Conservation (phyloP, 768 basidiomycete genomes). For the Mycena crocata region DNA sequence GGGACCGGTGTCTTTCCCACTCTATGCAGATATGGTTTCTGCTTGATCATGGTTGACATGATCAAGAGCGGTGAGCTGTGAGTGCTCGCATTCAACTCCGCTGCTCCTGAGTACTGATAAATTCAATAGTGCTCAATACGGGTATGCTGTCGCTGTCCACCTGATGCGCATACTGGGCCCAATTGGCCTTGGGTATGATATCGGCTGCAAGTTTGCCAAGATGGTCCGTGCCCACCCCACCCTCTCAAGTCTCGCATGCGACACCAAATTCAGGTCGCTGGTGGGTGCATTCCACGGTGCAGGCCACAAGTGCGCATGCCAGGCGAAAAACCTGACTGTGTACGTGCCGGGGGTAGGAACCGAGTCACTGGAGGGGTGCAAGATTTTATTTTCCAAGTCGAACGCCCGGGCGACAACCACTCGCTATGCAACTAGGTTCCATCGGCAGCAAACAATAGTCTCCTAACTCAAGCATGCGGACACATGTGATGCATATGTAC, state of each 20-base stretch:
- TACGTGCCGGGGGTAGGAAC: slow-evolving; percentile 18
- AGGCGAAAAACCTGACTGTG: too few relatives aligned
- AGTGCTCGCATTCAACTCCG: too few relatives aligned
- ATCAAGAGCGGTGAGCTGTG: slow-evolving; percentile 49
- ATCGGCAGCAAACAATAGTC: slow-evolving; percentile 12
- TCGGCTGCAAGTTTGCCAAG: slow-evolving; percentile 29
- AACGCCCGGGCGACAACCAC: too few relatives aligned
- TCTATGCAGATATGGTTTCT: slow-evolving; percentile 47
- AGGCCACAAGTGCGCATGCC: too few relatives aligned
- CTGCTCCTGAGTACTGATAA: too few relatives aligned
- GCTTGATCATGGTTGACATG: slow-evolving; percentile 47
- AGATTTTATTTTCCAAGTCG: slow-evolving; percentile 17
- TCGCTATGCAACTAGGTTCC: slow-evolving; percentile 11
- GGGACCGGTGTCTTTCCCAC: slow-evolving; percentile 52
- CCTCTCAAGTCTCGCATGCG: too few relatives aligned
- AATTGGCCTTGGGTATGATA: slow-evolving; percentile 18
- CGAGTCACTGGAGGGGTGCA: slow-evolving; percentile 26
- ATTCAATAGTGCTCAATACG: too few relatives aligned
- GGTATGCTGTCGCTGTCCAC: too few relatives aligned
- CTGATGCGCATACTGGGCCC: too few relatives aligned
- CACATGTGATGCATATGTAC: background rate
- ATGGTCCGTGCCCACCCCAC: too few relatives aligned
- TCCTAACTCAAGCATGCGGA: background rate
- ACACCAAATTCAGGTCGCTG: too few relatives aligned
- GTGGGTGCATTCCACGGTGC: too few relatives aligned